A percentile compares a stretch with the other conserved stretches of the same genome.
Evolutionary conservation across 805 yeast genomes (phyloP).

Genomic region (Torulaspora gathmanii): DNA sequence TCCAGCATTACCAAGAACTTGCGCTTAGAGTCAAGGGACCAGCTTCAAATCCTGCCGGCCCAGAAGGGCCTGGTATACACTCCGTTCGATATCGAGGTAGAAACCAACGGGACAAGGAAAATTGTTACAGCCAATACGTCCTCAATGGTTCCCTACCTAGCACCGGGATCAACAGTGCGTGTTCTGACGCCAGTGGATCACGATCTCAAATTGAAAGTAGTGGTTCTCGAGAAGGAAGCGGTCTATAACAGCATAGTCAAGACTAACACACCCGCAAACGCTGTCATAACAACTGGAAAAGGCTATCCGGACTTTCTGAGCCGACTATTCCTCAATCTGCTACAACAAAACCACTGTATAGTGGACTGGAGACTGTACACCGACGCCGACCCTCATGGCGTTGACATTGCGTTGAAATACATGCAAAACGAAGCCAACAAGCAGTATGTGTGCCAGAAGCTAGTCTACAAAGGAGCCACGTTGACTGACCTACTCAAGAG

Average conservation of each 20-base stretch:
- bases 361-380: slow-evolving; percentile 44
- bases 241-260: slow-evolving; percentile 38
- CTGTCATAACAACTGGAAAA: slow-evolving; percentile 53
- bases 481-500: slow-evolving; percentile 17
- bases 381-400: slow-evolving; percentile 67
- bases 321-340: slow-evolving; percentile 38
- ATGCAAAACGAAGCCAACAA: slow-evolving; percentile 14
- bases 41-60: slow-evolving; percentile 49
- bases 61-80: slow-evolving; percentile 55
- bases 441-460: slow-evolving; percentile 13
- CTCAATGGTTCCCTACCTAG: slow-evolving; percentile 41
- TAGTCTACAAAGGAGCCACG: slow-evolving; percentile 24
- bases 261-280: slow-evolving; percentile 6
- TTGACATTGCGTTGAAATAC: slow-evolving; percentile 51
- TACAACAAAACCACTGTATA: slow-evolving; percentile 16
- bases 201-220: slow-evolving; percentile 17
- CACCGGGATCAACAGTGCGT: slow-evolving; percentile 14
- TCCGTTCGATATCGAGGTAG: slow-evolving; percentile 7
- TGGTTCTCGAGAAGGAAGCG: slow-evolving; percentile 54
- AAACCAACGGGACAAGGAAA: slow-evolving; percentile 5
- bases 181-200: not conserved
- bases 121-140: slow-evolving; percentile 17
- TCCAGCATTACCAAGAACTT: slow-evolving; percentile 40
- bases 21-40: slow-evolving; percentile 35
- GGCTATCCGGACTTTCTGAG: slow-evolving; percentile 67